Base-by-base conservation (phyloP, 2,329 filamentous ascomycete genomes). In the Stylonectria norvegica region DNA sequence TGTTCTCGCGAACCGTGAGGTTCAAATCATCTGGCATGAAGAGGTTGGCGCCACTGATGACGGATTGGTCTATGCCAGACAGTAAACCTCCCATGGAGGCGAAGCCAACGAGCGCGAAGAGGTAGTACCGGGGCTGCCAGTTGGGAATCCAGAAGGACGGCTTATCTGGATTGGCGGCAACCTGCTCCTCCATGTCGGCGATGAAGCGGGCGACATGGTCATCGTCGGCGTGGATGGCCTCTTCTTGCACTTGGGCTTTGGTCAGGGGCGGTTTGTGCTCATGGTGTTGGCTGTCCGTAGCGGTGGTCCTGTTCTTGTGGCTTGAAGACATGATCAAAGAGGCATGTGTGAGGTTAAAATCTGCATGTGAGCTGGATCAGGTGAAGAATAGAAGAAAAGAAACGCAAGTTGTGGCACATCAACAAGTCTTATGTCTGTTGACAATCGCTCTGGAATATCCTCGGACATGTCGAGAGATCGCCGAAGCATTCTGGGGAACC, bases 11-110 rank as follows among this genome's bases (percentile, higher is more conserved):
- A 2, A 68, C 64, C 4, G 72, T 65, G 20, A 87, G 69, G 17
- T 66, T 56, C 1, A 87, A 67, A 31, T 80, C 79, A 0, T 59
- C 49, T 3, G 83, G 84, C 31, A 87, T 67, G 57, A 76, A 83
- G 4, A 87, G 67, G 54, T 84, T 83, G 35, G 84, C 84, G 37
- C 84, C 84, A 10, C 76, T 82, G 53, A 88, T 88, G 40, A 87
- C 68, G 32, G 79, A 84, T 63, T 88, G 84, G 56, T 88, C 84
- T 15, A 88, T 71, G 45, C 84, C 84, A 2, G 81, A 85, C 1
- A 87, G 74, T 16, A 88, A 67, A 58, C 84, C 84, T 35, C 84
- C 83, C 80, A 87, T 85, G 12, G 79, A 84, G n/a, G 83, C 83
- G 52, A 87, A 87, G 1, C 73, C 78, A 31, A 85, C 81, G 11